Evolutionary conservation across 345 rosid genomes (phyloP).

Genomic region (Dovyalis caffra): DNA sequence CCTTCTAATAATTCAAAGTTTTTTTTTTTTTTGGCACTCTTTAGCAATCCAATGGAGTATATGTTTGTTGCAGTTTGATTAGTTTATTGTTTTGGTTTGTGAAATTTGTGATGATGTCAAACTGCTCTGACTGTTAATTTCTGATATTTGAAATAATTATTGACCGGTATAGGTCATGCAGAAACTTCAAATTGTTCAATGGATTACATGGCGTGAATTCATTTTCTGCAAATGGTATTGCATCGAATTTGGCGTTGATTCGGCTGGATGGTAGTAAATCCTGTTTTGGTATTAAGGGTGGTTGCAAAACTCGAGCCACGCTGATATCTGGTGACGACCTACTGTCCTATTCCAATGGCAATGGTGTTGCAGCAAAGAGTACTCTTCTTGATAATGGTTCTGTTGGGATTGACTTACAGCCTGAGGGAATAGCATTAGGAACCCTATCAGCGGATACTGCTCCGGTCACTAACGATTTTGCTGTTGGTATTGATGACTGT

Average conservation of each 20-base stretch:
- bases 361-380: slow-evolving; percentile 26
- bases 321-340: slow-evolving; percentile 59
- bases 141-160: slow-evolving; percentile 2
- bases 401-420: slow-evolving; percentile 30
- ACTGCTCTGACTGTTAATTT: not conserved
- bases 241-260: slow-evolving; percentile 24
- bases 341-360: slow-evolving; percentile 42
- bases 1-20: not conserved
- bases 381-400: slow-evolving; percentile 27
- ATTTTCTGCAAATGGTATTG: slow-evolving; percentile 28
- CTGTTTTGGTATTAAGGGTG: slow-evolving; percentile 32
- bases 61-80: not conserved
- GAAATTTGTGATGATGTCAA: not conserved
- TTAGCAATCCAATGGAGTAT: not conserved
- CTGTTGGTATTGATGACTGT: slow-evolving; percentile 53
- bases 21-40: not conserved
- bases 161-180: slow-evolving; percentile 34
- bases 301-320: slow-evolving; percentile 43
- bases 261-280: slow-evolving; percentile 32
- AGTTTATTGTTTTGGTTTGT: not conserved
- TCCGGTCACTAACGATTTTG: slow-evolving; percentile 39
- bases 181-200: slow-evolving; percentile 40
- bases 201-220: slow-evolving; percentile 33
- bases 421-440: slow-evolving; percentile 45
- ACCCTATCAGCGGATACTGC: slow-evolving; percentile 47